Evolutionary conservation across 306 rosid genomes (phyloP).

Genomic region (Lablab purpureus): DNA sequence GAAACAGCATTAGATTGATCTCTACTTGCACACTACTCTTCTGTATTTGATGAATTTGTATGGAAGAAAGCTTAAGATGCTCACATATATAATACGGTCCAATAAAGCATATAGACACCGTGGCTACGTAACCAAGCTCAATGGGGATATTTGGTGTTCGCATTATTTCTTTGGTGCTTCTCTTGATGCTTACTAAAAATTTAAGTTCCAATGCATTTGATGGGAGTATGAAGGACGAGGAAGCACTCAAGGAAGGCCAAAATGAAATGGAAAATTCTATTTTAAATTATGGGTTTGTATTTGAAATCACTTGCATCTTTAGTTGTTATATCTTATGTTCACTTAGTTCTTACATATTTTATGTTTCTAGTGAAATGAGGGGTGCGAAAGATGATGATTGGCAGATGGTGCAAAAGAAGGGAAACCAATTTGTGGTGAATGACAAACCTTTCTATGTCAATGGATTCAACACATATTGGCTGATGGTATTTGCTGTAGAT

Average conservation of each 20-base stretch:
- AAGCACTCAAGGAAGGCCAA: constrained; percentile 46
- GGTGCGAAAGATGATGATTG: constrained; percentile 58
- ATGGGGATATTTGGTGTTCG: constrained; percentile 54
- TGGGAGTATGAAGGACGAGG: constrained; percentile 46
- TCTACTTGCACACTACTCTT: constrained; percentile 55
- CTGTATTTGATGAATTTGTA: constrained; percentile 25
- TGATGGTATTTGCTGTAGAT: constrained; percentile 94
- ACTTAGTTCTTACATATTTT: not conserved
- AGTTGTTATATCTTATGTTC: not conserved
- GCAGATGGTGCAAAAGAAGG: constrained; percentile 84
- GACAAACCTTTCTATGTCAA: constrained; percentile 84
- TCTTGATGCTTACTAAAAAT: constrained; percentile 42
- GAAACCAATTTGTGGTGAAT: constrained; percentile 84
- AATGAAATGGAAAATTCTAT: constrained; percentile 45
- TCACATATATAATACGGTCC: constrained; percentile 47
- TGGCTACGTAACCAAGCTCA: constrained; percentile 45
- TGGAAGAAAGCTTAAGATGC: constrained; percentile 28
- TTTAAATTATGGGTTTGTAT: constrained; percentile 54
- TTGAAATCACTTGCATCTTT: constrained; percentile 3
- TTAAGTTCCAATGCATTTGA: constrained; percentile 44
- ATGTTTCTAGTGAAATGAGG: constrained; percentile 39
- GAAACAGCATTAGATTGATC: constrained; percentile 35
- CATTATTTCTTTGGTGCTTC: constrained; percentile 47
- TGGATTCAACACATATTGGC: constrained; percentile 97
- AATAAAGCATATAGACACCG: constrained; percentile 38